A percentile compares a stretch with the other conserved stretches of the same genome.
Evolutionary conservation across 2,329 filamentous ascomycete genomes (phyloP).

Genomic region (Colletotrichum tamarilloi): DNA sequence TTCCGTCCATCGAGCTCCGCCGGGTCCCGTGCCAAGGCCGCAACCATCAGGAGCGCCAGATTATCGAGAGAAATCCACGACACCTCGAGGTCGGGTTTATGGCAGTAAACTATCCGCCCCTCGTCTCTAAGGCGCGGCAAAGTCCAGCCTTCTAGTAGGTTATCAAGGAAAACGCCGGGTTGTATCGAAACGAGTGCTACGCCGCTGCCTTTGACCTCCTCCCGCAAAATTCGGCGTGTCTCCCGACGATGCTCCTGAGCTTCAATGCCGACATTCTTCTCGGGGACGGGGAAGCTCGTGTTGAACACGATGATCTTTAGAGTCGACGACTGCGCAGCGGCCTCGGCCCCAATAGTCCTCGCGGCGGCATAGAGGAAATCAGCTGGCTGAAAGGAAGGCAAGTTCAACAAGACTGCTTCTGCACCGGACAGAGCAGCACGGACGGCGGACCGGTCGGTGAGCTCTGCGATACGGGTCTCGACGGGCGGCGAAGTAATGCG

Average conservation of each 20-base stretch:
- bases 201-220: constrained; percentile 32
- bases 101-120: background rate
- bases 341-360: constrained; percentile 64
- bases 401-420: background rate
- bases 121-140: constrained; percentile 37
- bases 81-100: background rate
- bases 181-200: constrained; percentile 48
- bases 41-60: background rate
- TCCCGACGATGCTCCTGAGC: constrained; percentile 45
- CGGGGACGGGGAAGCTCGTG: constrained; percentile 43
- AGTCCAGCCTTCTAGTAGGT: constrained; percentile 52
- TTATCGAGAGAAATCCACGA: background rate
- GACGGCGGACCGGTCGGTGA: background rate
- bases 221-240: constrained; percentile 45
- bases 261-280: constrained; percentile 37
- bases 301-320: constrained; percentile 41
- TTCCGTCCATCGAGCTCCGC: background rate
- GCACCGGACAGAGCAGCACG: background rate
- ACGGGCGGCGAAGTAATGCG: background rate
- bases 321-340: constrained; percentile 67
- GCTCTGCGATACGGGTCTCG: background rate
- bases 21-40: background rate
- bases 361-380: constrained; percentile 55
- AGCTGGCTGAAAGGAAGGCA: background rate
- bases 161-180: constrained; percentile 52